Conservation (phyloP, 192 early-diverging fungal species). For the Coemansia sp. region DNA sequence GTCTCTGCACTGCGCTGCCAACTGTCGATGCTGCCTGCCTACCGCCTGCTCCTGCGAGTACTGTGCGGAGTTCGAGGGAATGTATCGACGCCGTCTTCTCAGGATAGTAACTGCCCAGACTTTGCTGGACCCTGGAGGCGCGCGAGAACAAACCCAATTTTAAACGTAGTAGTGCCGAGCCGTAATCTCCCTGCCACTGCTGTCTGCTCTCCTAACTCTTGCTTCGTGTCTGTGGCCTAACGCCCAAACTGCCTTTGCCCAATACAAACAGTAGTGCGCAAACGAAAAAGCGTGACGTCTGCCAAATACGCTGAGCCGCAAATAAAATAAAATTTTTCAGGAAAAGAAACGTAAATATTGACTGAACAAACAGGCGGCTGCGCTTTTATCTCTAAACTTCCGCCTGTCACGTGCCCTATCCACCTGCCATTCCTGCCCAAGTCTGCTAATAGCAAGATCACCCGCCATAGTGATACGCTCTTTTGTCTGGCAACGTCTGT, state of each 20-base stretch:
- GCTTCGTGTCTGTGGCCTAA: too few species aligned
- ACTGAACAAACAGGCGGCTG: neutral
- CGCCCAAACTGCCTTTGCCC: too few species aligned
- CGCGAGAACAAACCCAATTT: neutral
- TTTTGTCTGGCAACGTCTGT: too few species aligned
- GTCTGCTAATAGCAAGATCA: too few species aligned
- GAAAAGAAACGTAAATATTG: slow-evolving; percentile 10
- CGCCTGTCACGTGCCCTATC: too few species aligned
- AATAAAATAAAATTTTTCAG: neutral
- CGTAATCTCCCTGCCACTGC: neutral
- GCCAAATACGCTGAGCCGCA: neutral
- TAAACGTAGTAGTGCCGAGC: neutral
- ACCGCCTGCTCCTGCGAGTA: neutral
- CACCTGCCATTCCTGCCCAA: too few species aligned
- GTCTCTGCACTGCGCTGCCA: neutral
- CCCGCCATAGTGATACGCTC: too few species aligned
- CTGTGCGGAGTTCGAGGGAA: slow-evolving; percentile 8
- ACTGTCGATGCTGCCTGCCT: neutral
- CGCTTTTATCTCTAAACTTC: neutral
- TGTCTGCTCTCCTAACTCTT: too few species aligned
- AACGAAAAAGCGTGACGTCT: neutral
- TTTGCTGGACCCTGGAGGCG: neutral
- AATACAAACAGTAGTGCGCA: too few species aligned
- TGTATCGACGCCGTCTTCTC: neutral
- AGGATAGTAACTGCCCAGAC: neutral